Base-by-base conservation (phyloP, 2,329 filamentous ascomycete species). In the Gliomastix tumulicola region DNA sequence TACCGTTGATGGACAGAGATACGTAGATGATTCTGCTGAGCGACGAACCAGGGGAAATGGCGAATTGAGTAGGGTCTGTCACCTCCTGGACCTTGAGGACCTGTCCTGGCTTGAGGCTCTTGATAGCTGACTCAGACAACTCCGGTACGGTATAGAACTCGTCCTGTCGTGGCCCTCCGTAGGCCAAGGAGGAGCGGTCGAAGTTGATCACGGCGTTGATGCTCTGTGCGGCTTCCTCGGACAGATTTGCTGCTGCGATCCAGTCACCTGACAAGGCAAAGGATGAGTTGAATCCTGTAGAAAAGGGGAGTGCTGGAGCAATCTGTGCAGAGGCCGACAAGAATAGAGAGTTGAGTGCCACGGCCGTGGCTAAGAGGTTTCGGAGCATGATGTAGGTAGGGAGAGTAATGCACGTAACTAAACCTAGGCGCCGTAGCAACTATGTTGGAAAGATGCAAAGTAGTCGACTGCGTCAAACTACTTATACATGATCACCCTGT, bases 251-350 rank as follows among this genome's bases (percentile, higher is more conserved):
- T 1, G 21, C 35, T 7, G 30, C 27, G 11, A 46, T 46, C n/a
- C 44, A 39, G 2, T 21, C 17, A 3, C 32, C 3, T 0, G 37
- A 35, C 1, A 46, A 30, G 2, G 39, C 31, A 9, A 46, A 46
- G 0, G 44, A 41, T 1, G 43, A 46, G 21, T 46, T 46, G 8
- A n/a, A n/a, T n/a, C n/a, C n/a, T n/a, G n/a, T n/a, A n/a, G n/a
- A n/a, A n/a, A n/a, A n/a, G n/a, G n/a, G n/a, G n/a, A n/a, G n/a
- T n/a, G n/a, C n/a, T n/a, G n/a, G n/a, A n/a, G n/a, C n/a, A n/a
- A n/a, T n/a, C n/a, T n/a, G n/a, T n/a, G n/a, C n/a, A n/a, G n/a
- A n/a, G n/a, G n/a, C n/a, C n/a, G n/a, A n/a, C n/a, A n/a, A n/a
- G n/a, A n/a, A n/a, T n/a, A n/a, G n/a, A n/a, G n/a, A n/a, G n/a